A percentile compares a stretch with the other conserved stretches of the same genome.
These are phyloP conservation scores for Aspergillus vadensis DNA, from an alignment of 2,329 filamentous ascomycete species.

Conservation along the genomic window DNA sequence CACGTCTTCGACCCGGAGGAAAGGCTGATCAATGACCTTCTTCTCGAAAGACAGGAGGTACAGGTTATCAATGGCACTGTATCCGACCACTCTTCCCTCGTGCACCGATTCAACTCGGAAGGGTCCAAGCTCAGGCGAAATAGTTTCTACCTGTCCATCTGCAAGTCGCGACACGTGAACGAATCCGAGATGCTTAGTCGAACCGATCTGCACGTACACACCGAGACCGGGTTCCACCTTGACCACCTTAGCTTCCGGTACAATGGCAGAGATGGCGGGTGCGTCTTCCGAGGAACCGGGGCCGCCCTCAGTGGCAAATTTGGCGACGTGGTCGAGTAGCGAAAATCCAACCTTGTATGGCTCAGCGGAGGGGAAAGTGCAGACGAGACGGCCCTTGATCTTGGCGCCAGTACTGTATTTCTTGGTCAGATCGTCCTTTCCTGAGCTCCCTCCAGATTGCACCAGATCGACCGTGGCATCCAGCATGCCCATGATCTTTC, in stretches of 20 bases:
- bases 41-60: slow-evolving; percentile 84
- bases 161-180: slow-evolving; percentile 93
- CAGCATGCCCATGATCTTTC: slow-evolving; percentile 89
- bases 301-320: slow-evolving; percentile 51
- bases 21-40: slow-evolving; percentile 80
- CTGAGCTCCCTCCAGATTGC: slow-evolving; percentile 77
- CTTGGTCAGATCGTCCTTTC: slow-evolving; percentile 69
- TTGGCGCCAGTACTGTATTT: slow-evolving; percentile 84
- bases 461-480: slow-evolving; percentile 89
- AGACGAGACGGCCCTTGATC: slow-evolving; percentile 82
- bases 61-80: slow-evolving; percentile 81
- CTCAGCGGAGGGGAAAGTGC: slow-evolving; percentile 77
- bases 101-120: slow-evolving; percentile 80
- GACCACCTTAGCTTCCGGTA: slow-evolving; percentile 76
- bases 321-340: slow-evolving; percentile 77
- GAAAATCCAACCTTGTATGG: slow-evolving; percentile 85
- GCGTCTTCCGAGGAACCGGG: slow-evolving; percentile 50
- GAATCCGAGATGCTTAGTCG: slow-evolving; percentile 72
- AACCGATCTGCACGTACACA: slow-evolving; percentile 73
- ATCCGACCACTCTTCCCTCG: slow-evolving; percentile 78
- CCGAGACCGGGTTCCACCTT: slow-evolving; percentile 80
- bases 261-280: slow-evolving; percentile 62
- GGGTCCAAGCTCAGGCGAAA: slow-evolving; percentile 74
- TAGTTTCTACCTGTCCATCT: slow-evolving; percentile 81
- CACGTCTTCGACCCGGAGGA: slow-evolving; percentile 88